Evolutionary conservation across 1,284 basidiomycete genomes (phyloP).

Genomic region (Tilletia walkeri): DNA sequence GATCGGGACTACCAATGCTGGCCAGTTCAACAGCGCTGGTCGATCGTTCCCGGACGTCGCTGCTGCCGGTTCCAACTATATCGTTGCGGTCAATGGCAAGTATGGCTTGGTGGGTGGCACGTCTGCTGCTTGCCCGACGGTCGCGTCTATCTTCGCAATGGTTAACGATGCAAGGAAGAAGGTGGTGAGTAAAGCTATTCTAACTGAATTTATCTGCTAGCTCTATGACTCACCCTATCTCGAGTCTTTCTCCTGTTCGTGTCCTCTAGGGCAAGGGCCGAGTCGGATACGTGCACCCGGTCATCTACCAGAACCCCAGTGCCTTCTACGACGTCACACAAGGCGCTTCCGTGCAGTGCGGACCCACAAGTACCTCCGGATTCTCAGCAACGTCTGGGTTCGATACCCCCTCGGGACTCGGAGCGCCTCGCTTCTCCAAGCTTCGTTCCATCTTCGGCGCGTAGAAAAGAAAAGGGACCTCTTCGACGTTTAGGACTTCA

Average conservation of each 20-base stretch:
- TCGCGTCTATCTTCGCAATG: slow-evolving; percentile 22
- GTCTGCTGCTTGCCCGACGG: slow-evolving; percentile 21
- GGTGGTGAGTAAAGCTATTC: background rate
- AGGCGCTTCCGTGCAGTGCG: slow-evolving; percentile 17
- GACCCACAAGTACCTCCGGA: background rate
- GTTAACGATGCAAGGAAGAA: slow-evolving; percentile 21
- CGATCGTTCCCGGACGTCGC: slow-evolving; percentile 25
- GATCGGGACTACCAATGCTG: slow-evolving; percentile 7
- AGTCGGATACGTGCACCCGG: slow-evolving; percentile 25
- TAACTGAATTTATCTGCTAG: background rate
- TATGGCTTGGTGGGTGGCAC: slow-evolving; percentile 22
- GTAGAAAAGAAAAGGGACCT: background rate
- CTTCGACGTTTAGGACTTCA: no score
- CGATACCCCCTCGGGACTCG: slow-evolving; percentile 14
- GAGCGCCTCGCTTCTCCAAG: slow-evolving; percentile 9
- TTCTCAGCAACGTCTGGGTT: slow-evolving; percentile 12
- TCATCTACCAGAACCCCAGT: slow-evolving; percentile 21
- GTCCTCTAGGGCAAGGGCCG: slow-evolving; percentile 18
- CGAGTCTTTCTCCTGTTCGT: background rate
- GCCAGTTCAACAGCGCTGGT: slow-evolving; percentile 24
- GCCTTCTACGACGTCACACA: slow-evolving; percentile 25
- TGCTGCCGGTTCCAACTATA: slow-evolving; percentile 22
- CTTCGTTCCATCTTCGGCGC: slow-evolving; percentile 10
- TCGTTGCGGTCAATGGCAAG: background rate
- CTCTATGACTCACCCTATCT: background rate